Evolutionary conservation across 768 basidiomycete species (phyloP).

Genomic region (Termitomyces sp.): DNA sequence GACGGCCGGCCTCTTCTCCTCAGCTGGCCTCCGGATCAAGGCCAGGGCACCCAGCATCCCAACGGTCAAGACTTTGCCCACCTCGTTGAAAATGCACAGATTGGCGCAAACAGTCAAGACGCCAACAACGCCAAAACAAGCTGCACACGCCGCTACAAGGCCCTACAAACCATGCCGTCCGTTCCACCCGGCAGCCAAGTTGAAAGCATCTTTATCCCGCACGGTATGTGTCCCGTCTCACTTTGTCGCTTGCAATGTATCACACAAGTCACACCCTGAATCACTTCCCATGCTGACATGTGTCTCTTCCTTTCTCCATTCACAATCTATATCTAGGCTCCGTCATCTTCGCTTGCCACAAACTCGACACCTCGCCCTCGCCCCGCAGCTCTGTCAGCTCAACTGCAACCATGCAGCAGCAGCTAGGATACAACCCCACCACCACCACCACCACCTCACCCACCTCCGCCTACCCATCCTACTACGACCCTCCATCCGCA

Average conservation of each 20-base stretch:
- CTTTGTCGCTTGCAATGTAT: conserved; percentile 15
- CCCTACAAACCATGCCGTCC: conserved; percentile 60
- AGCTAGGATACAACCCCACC: conserved; percentile 39
- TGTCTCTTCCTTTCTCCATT: background rate
- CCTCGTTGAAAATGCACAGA: conserved; percentile 67
- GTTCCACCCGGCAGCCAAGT: conserved; percentile 54
- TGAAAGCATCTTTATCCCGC: conserved; percentile 87
- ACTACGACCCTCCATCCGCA: conserved; percentile 33
- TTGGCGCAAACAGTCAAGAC: conserved; percentile 44
- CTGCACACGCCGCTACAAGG: conserved; percentile 82
- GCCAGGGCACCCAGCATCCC: conserved; percentile 29
- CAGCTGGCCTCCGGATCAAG: conserved; percentile 74
- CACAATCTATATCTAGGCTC: conserved; percentile 38
- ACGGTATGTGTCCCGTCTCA: conserved; percentile 56
- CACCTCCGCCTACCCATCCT: conserved; percentile 22
- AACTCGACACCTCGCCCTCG: conserved; percentile 45
- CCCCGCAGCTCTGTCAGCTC: conserved; percentile 37
- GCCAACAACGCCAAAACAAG: conserved; percentile 77
- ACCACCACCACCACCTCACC: conserved; percentile 28
- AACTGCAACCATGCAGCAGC: conserved; percentile 42
- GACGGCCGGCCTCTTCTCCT: conserved; percentile 56
- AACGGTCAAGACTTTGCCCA: conserved; percentile 48
- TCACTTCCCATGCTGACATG: background rate
- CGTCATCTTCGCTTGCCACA: conserved; percentile 75
- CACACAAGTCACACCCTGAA: conserved; percentile 9